phyloP scores from a whole-genome alignment of 2,329 filamentous ascomycete genomes.

The Cladobotryum protrusum region DNA sequence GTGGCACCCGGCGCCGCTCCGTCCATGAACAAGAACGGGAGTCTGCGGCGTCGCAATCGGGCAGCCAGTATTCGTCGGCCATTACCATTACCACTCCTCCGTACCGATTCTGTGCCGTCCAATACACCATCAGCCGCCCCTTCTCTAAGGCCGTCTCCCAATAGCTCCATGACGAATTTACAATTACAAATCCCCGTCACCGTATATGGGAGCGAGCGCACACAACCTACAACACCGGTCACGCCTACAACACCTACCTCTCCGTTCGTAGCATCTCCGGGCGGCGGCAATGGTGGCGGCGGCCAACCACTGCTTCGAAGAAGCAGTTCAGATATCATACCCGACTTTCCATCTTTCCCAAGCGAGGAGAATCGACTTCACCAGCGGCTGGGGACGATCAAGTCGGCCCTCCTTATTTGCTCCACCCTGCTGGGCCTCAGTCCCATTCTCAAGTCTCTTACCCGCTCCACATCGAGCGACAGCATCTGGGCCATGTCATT shows the following conservation, averaged over 20 bases:
- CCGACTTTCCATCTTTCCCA: slow-evolving; percentile 23
- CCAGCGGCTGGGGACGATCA: slow-evolving; percentile 68
- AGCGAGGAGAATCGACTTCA: slow-evolving; percentile 38
- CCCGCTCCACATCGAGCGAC: slow-evolving; percentile 82
- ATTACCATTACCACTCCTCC: slow-evolving; percentile 25
- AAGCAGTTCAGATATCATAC: slow-evolving; percentile 25
- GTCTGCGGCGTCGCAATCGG: slow-evolving; percentile 28
- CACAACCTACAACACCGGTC: slow-evolving; percentile 12
- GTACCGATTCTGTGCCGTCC: slow-evolving; percentile 22
- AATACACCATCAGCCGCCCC: slow-evolving; percentile 18
- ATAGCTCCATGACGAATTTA: slow-evolving; percentile 44
- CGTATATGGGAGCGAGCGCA: background rate
- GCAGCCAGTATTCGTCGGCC: slow-evolving; percentile 34
- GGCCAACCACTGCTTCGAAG: slow-evolving; percentile 19
- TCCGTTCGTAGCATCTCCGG: slow-evolving; percentile 6
- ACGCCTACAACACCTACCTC: slow-evolving; percentile 14
- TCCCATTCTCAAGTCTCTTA: slow-evolving; percentile 95
- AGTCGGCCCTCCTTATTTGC: slow-evolving; percentile 89
- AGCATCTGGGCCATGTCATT: slow-evolving; percentile 97
- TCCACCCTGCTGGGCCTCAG: slow-evolving; percentile 86
- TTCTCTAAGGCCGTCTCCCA: slow-evolving; percentile 28
- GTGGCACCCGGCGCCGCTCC: slow-evolving; percentile 29
- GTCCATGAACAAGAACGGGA: slow-evolving; percentile 28
- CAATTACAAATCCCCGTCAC: slow-evolving; percentile 5
- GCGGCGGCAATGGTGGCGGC: background rate